Evolutionary conservation across 805 yeast species (phyloP).

Genomic region (Wickerhamiella azymoides): DNA sequence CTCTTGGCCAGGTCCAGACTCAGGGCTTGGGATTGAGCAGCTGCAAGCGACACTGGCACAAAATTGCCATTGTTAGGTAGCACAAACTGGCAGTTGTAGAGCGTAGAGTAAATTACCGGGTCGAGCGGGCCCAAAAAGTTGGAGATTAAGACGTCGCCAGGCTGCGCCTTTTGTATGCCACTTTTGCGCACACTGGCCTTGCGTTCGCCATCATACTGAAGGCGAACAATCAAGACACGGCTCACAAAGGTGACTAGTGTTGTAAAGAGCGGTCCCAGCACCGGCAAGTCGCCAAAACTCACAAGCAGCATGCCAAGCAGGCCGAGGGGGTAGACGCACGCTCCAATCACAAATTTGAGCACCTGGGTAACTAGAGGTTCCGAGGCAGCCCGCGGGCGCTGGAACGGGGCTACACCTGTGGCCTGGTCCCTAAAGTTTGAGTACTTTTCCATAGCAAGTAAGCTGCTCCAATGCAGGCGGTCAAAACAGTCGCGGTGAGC

Average conservation of each 20-base stretch:
- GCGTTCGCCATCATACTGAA: constrained; percentile 37
- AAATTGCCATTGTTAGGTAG: constrained; percentile 32
- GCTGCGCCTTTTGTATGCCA: constrained; percentile 12
- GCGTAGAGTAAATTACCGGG: constrained; percentile 27
- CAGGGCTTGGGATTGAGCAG: constrained; percentile 17
- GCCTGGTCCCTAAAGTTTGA: constrained; percentile 77
- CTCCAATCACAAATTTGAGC: constrained; percentile 51
- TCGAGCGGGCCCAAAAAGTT: constrained; percentile 52
- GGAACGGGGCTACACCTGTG: constrained; percentile 81
- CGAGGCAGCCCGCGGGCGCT: constrained; percentile 19
- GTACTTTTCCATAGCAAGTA: constrained; percentile 55
- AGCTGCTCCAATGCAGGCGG: background rate
- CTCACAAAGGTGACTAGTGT: constrained; percentile 4
- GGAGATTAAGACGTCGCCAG: constrained; percentile 38
- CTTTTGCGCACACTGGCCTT: constrained; percentile 29
- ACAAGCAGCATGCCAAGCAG: background rate
- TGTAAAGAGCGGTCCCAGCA: background rate
- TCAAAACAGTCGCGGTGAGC: constrained; percentile 54
- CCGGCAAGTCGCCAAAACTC: constrained; percentile 4
- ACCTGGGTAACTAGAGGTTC: background rate
- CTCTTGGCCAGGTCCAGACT: constrained; percentile 1
- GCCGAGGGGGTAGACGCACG: constrained; percentile 52
- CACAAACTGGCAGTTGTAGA: constrained; percentile 20
- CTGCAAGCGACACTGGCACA: constrained; percentile 11
- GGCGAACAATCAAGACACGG: constrained; percentile 13